These are phyloP conservation scores for Penicillium sp. DNA, from an alignment of 2,329 filamentous ascomycete genomes.

Conservation along the genomic window DNA sequence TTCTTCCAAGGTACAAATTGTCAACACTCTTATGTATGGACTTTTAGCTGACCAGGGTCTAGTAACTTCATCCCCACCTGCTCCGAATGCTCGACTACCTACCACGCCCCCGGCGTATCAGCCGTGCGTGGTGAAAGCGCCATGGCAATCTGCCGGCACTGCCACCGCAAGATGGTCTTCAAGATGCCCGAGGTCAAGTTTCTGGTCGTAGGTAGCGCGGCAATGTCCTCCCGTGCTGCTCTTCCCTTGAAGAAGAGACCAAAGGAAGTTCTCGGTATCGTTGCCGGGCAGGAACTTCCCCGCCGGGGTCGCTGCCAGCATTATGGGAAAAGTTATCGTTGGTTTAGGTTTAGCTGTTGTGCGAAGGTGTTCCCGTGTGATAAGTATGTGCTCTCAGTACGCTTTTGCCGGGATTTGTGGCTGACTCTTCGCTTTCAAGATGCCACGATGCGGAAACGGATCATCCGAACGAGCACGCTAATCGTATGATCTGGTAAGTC, in stretches of 20 bases:
- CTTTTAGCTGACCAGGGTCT: conserved; percentile 7
- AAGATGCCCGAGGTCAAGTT: conserved; percentile 78
- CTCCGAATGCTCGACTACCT: conserved; percentile 69
- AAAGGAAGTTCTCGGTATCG: conserved; percentile 57
- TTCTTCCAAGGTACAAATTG: conserved; percentile 65
- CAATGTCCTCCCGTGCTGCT: conserved; percentile 36
- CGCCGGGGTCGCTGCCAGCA: conserved; percentile 56
- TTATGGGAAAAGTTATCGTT: conserved; percentile 57
- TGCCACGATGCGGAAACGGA: conserved; percentile 74
- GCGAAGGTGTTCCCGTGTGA: conserved; percentile 60
- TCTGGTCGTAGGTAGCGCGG: conserved; percentile 64
- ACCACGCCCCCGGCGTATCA: conserved; percentile 63
- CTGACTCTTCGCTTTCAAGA: conserved; percentile 36
- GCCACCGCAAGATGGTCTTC: conserved; percentile 77
- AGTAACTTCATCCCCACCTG: conserved; percentile 81
- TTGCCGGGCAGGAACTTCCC: conserved; percentile 56
- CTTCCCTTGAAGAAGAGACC: conserved; percentile 40
- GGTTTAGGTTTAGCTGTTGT: conserved; percentile 62
- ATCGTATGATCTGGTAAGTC: conserved; percentile 72
- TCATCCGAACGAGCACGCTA: conserved; percentile 78
- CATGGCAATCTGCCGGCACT: conserved; percentile 75
- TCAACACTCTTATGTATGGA: neutral
- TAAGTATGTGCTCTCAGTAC: conserved; percentile 42
- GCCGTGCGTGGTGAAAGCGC: conserved; percentile 73
- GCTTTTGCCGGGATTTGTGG: neutral